Base-by-base conservation (phyloP, 306 rosid genomes). In the Vigna reflexopilosa region DNA sequence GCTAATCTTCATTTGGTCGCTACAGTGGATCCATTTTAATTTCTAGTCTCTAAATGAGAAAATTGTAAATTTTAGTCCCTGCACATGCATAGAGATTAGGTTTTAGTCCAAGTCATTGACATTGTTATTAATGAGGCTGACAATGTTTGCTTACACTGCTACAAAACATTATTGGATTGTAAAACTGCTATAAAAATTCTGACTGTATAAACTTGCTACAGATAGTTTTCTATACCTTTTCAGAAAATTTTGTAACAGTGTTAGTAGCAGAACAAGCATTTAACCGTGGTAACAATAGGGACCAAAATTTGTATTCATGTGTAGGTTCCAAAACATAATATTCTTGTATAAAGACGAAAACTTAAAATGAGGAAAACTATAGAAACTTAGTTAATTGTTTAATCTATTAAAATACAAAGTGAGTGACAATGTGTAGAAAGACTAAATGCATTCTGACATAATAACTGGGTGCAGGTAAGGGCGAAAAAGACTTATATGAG, bases 401-500 rank as follows among this genome's bases (percentile, higher is more conserved):
- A 19, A 56, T 14, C 32, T 24, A 57, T 68, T 40, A 42, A 74
- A 63, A 65, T 38, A 8, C 73, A 62, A 40, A 40, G 45, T 40
- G 45, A 40, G 45, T 5, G 74, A 51, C 6, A 59, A 14, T 58
- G 26, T 59, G 67, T 22, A 63, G 36, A 34, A 58, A 65, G 44
- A 44, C 49, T 63, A 44, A 50, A 75, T 70, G 69, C 59, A 50
- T 77, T 67, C 63, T 82, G 77, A 87, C 67, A 49, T 32, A 73
- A 78, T 58, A 72, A 64, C 58, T 73, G n/a, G 82, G 11, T 82
- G 87, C 94, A 95, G 99, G 80, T 24, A 89, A 87, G 82, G 85
- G 89, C 36, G 93, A 93, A 79, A 79, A 85, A 9, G 87, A 83
- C 86, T 83, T 91, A 2, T 93, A 87, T 20, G 98, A 95, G 85